A percentile compares a stretch with the other conserved stretches of the same genome.
phyloP scores from a whole-genome alignment of 1,284 basidiomycete genomes.

The Microbotryum lychnidis-dioicae region DNA sequence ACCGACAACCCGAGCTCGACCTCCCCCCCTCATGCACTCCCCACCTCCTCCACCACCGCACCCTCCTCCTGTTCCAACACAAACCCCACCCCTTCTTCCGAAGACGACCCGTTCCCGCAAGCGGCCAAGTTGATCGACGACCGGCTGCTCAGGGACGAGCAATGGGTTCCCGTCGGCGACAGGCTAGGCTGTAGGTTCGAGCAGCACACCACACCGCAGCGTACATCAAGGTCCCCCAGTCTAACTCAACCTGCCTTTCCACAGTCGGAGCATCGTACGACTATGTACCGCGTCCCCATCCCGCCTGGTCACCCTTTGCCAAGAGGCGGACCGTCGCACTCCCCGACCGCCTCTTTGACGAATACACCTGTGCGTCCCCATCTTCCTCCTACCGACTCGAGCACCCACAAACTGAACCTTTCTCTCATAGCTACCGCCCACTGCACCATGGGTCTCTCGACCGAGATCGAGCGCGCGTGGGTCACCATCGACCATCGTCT shows the following conservation, averaged over 20 bases:
- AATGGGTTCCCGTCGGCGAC: slow-evolving; percentile 16
- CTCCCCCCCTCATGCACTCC: too few species aligned
- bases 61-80: too few species aligned
- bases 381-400: not conserved
- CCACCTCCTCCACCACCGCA: too few species aligned
- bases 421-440: slow-evolving; percentile 16
- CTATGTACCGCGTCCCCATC: slow-evolving; percentile 68
- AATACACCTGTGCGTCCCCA: slow-evolving; percentile 57
- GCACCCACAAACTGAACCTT: slow-evolving; percentile 43
- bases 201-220: too few species aligned
- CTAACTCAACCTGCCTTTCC: not conserved
- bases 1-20: too few species aligned
- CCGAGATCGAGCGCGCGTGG: slow-evolving; percentile 91
- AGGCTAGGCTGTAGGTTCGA: slow-evolving; percentile 16
- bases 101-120: not conserved
- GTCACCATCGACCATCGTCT: slow-evolving; percentile 90
- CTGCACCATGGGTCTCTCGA: slow-evolving; percentile 71
- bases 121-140: slow-evolving; percentile 25
- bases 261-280: slow-evolving; percentile 30
- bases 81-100: too few species aligned
- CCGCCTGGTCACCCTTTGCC: slow-evolving; percentile 69
- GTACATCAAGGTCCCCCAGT: not conserved
- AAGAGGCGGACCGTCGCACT: slow-evolving; percentile 65
- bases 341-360: slow-evolving; percentile 74
- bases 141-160: slow-evolving; percentile 18